A percentile compares a stretch with the other conserved stretches of the same genome.
These are phyloP conservation scores for Lanzia echinophila DNA, from an alignment of 2,329 filamentous ascomycete species.

Conservation along the genomic window DNA sequence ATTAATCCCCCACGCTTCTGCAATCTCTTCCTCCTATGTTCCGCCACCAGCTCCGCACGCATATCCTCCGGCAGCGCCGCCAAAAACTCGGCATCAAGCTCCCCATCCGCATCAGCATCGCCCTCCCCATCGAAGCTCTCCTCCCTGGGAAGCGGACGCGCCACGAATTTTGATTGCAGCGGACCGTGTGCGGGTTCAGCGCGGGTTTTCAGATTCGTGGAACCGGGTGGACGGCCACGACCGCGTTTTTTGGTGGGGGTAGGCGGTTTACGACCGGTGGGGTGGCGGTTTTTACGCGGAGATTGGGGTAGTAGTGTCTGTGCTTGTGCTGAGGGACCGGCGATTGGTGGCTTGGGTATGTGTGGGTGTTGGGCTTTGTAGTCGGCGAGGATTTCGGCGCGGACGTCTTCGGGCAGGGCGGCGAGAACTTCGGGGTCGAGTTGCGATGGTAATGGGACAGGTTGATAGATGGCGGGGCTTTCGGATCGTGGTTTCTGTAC, in stretches of 20 bases:
- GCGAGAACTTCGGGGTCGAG: slow-evolving; percentile 80
- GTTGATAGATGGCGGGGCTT: slow-evolving; percentile 14
- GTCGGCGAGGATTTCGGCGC: slow-evolving; percentile 71
- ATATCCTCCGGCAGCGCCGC: slow-evolving; percentile 78
- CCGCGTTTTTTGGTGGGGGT: slow-evolving; percentile 61
- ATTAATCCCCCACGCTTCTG: slow-evolving; percentile 42
- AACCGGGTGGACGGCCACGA: slow-evolving; percentile 33
- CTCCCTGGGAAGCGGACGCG: slow-evolving; percentile 26
- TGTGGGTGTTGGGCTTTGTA: slow-evolving; percentile 40
- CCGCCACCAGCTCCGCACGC: slow-evolving; percentile 67
- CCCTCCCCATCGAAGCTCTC: slow-evolving; percentile 48
- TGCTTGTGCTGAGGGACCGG: slow-evolving; percentile 22
- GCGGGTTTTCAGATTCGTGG: slow-evolving; percentile 26
- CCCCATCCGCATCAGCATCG: slow-evolving; percentile 58
- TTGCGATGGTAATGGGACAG: slow-evolving; percentile 51
- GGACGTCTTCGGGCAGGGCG: slow-evolving; percentile 78
- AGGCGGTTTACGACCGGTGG: slow-evolving; percentile 15
- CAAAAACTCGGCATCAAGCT: slow-evolving; percentile 56
- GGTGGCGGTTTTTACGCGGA: slow-evolving; percentile 47
- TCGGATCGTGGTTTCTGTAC: slow-evolving; percentile 27
- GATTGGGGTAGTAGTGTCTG: slow-evolving; percentile 37
- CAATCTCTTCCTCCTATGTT: slow-evolving; percentile 58
- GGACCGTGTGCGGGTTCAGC: slow-evolving; percentile 1
- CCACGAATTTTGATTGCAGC: slow-evolving; percentile 6
- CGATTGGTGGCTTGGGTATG: slow-evolving; percentile 6